Percentiles rank a stretch among this genome's conserved stretches.
Evolutionary conservation across 2,329 filamentous ascomycete genomes (phyloP).

Genomic region (Teratosphaeria gauchensis): DNA sequence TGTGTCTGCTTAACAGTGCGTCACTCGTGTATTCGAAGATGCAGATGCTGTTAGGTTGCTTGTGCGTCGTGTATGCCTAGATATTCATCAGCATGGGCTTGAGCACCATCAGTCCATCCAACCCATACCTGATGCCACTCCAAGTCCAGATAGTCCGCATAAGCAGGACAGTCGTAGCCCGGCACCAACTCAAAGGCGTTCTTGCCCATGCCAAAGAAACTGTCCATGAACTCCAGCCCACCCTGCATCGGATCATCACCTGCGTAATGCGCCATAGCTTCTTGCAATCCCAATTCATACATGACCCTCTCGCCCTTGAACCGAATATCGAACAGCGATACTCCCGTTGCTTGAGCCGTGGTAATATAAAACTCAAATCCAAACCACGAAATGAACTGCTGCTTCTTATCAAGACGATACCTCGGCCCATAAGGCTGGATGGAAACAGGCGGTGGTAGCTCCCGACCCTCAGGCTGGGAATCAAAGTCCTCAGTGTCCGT

Average conservation of each 20-base stretch:
- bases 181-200: constrained; percentile 39
- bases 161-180: constrained; percentile 46
- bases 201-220: constrained; percentile 7
- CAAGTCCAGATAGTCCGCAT: constrained; percentile 43
- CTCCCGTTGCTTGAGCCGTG: constrained; percentile 35
- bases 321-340: constrained; percentile 41
- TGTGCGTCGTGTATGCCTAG: constrained; percentile 31
- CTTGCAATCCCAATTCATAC: constrained; percentile 45
- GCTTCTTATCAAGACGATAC: constrained; percentile 33
- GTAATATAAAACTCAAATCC: constrained; percentile 45
- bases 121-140: constrained; percentile 30
- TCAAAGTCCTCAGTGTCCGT: constrained; percentile 37
- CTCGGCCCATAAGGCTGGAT: constrained; percentile 32
- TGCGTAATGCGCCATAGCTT: constrained; percentile 45
- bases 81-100: background rate
- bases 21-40: constrained; percentile 45
- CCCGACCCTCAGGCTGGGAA: constrained; percentile 35
- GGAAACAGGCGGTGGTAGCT: constrained; percentile 38
- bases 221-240: constrained; percentile 12
- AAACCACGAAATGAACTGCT: constrained; percentile 44
- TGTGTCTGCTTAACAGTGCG: constrained; percentile 43
- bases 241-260: constrained; percentile 40
- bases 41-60: constrained; percentile 41
- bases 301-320: constrained; percentile 43
- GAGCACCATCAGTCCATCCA: background rate